phyloP scores from a whole-genome alignment of 768 basidiomycete genomes.

The Clitopilus hobsonii region DNA sequence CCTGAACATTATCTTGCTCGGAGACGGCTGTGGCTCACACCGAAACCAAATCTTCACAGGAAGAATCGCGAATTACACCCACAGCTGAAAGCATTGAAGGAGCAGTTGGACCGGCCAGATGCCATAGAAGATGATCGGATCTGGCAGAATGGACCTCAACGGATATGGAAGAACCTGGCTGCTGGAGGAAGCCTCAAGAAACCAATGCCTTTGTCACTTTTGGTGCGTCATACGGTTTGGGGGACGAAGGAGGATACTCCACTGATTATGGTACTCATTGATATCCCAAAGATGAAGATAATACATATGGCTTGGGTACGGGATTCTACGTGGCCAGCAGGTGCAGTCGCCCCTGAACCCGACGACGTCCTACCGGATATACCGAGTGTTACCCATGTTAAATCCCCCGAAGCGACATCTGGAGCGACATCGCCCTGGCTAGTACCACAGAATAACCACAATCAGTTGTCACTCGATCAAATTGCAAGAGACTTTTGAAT shows the following conservation, averaged over 20 bases:
- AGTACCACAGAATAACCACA: conserved; percentile 11
- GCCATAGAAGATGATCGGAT: conserved; percentile 44
- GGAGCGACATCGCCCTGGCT: conserved; percentile 22
- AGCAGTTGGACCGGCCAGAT: conserved; percentile 40
- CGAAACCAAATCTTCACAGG: conserved; percentile 12
- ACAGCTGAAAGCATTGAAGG: conserved; percentile 45
- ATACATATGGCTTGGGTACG: conserved; percentile 71
- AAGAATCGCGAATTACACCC: conserved; percentile 22
- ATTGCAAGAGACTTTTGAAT: conserved; percentile 1
- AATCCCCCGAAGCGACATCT: conserved; percentile 13
- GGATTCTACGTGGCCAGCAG: conserved; percentile 73
- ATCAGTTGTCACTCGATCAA: conserved; percentile 2
- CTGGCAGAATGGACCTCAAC: conserved; percentile 55
- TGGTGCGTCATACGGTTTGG: conserved; percentile 40
- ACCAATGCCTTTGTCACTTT: conserved; percentile 54
- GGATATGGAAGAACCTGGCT: conserved; percentile 59
- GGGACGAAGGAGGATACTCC: not conserved
- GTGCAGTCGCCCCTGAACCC: conserved; percentile 53
- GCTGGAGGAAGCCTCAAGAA: conserved; percentile 56
- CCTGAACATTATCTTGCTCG: conserved; percentile 61
- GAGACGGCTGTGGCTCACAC: conserved; percentile 56
- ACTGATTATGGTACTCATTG: not conserved
- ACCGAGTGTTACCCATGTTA: conserved; percentile 3
- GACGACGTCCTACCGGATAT: conserved; percentile 41
- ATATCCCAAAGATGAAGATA: conserved; percentile 56